Conservation (phyloP, 371 early-diverging fungal genomes). For the Circinella umbellata region DNA sequence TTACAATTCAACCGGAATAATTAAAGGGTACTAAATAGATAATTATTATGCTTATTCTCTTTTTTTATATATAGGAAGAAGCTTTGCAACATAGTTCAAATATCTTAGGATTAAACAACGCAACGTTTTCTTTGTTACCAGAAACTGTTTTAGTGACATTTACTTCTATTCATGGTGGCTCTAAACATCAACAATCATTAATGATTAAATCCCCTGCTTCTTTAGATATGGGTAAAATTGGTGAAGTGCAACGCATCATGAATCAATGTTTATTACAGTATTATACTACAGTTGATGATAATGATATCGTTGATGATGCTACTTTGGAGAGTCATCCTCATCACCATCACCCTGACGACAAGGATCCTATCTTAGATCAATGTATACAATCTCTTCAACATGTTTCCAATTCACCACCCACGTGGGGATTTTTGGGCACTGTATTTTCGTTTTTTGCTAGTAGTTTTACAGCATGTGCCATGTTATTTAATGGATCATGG, state of each 20-base stretch:
- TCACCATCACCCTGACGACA: neutral
- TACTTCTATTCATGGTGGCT: constrained; percentile 1
- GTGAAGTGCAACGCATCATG: constrained; percentile 38
- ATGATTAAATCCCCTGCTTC: constrained; percentile 48
- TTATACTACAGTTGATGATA: constrained; percentile 24
- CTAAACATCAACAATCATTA: constrained; percentile 27
- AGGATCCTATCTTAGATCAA: constrained; percentile 9
- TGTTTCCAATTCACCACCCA: constrained; percentile 36
- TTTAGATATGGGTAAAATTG: constrained; percentile 47
- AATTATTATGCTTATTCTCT: too few relatives aligned
- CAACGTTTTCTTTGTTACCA: constrained; percentile 45
- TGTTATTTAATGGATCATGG: constrained; percentile 50
- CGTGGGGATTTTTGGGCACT: constrained; percentile 30
- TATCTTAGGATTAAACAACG: constrained; percentile 27
- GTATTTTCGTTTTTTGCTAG: constrained; percentile 28
- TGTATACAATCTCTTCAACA: constrained; percentile 34
- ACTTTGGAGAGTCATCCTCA: neutral
- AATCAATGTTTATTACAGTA: constrained; percentile 29
- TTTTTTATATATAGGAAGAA: constrained; percentile 50
- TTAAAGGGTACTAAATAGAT: neutral
- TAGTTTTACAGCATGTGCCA: constrained; percentile 36
- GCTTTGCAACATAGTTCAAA: constrained; percentile 36
- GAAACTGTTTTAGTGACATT: constrained; percentile 44
- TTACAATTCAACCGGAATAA: neutral
- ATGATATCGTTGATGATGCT: neutral